Evolutionary conservation across 1,139 yeast species (phyloP).

Genomic region (Yamadazyma songkhlaensis): DNA sequence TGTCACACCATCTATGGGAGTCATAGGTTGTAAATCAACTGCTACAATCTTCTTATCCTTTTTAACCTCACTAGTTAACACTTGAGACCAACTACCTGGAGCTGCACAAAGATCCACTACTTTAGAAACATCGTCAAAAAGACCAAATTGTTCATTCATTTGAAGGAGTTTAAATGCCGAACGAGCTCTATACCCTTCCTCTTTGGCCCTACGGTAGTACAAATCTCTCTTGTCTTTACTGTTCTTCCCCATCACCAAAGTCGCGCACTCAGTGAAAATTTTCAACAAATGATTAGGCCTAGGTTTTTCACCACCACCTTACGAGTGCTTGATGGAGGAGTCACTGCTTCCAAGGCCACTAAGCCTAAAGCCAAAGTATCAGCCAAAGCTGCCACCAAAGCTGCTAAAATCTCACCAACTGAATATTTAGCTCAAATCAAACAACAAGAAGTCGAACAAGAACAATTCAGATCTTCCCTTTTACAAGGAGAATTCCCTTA

Average conservation of each 20-base stretch:
- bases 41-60: conserved; percentile 70
- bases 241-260: conserved; percentile 80
- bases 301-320: too few relatives aligned
- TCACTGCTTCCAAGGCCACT: too few relatives aligned
- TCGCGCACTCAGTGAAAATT: conserved; percentile 1
- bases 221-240: conserved; percentile 94
- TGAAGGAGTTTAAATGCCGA: conserved; percentile 93
- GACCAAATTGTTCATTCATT: conserved; percentile 81
- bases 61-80: conserved; percentile 68
- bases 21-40: conserved; percentile 96
- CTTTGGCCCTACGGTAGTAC: conserved; percentile 89
- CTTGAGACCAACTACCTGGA: conserved; percentile 99
- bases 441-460: conserved; percentile 27
- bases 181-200: conserved; percentile 96
- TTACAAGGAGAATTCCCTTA: conserved; percentile 32
- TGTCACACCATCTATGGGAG: conserved; percentile 85
- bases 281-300: background rate
- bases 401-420: conserved; percentile 25
- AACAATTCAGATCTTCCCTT: conserved; percentile 27
- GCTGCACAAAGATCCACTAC: conserved; percentile 98
- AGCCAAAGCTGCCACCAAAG: too few relatives aligned
- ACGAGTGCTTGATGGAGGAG: too few relatives aligned
- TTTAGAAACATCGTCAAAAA: conserved; percentile 68
- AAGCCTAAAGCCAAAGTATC: too few relatives aligned
- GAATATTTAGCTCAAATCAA: conserved; percentile 27